phyloP scores from a whole-genome alignment of 2,329 filamentous ascomycete species.

The Ceratocystis harringtonii region DNA sequence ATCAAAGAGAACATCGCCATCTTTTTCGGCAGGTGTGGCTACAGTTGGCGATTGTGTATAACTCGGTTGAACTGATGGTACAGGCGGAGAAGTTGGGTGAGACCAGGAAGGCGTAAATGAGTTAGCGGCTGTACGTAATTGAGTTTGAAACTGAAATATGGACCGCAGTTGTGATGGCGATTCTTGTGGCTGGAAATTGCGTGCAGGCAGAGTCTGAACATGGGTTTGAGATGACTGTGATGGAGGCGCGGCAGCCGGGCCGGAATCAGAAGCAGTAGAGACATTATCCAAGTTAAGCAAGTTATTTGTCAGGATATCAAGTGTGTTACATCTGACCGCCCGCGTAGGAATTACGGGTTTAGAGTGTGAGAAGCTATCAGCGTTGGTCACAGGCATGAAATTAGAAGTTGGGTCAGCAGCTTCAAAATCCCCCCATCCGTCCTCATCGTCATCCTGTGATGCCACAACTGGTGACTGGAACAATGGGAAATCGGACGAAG shows the following conservation, averaged over 20 bases:
- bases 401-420: slow-evolving; percentile 26
- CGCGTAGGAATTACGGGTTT: slow-evolving; percentile 13
- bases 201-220: not conserved
- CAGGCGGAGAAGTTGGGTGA: not conserved
- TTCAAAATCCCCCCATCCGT: slow-evolving; percentile 56
- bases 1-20: slow-evolving; percentile 51
- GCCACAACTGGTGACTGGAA: slow-evolving; percentile 11
- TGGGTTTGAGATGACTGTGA: not conserved
- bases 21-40: slow-evolving; percentile 20
- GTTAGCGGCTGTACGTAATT: not conserved
- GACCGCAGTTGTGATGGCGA: not conserved
- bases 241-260: not conserved
- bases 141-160: slow-evolving; percentile 5
- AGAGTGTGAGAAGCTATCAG: not conserved
- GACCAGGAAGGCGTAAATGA: slow-evolving; percentile 3
- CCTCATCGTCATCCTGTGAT: slow-evolving; percentile 30
- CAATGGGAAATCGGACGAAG: not conserved
- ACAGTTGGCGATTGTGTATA: not conserved
- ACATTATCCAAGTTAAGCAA: slow-evolving; percentile 28
- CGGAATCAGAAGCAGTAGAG: not conserved
- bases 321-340: slow-evolving; percentile 33
- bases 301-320: slow-evolving; percentile 40
- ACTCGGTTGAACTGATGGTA: not conserved
- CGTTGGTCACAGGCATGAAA: not conserved
- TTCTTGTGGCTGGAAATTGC: not conserved